Evolutionary conservation across 306 rosid species (phyloP).

Genomic region (Lathyrus sativus): DNA sequence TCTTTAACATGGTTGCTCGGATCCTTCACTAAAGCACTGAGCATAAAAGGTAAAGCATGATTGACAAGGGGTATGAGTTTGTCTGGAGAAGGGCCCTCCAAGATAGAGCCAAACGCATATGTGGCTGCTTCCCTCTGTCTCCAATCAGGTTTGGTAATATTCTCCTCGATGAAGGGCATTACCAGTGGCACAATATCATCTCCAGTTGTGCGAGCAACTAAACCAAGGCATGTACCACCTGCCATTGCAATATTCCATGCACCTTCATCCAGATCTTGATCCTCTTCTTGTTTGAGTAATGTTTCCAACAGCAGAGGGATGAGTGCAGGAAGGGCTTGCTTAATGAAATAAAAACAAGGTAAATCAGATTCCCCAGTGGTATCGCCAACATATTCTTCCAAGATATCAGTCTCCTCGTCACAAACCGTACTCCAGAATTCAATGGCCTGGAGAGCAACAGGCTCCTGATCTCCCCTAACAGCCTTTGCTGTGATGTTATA

Average conservation of each 20-base stretch:
- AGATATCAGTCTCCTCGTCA: conserved; percentile 86
- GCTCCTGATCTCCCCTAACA: conserved; percentile 78
- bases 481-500: conserved; percentile 81
- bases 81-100: conserved; percentile 89
- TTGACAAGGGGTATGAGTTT: conserved; percentile 73
- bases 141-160: conserved; percentile 86
- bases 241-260: conserved; percentile 99
- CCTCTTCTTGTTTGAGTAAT: conserved; percentile 92
- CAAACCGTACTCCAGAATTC: conserved; percentile 96
- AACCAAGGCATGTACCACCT: conserved; percentile 91
- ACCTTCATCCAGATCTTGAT: conserved; percentile 95
- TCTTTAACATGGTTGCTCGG: conserved; percentile 90
- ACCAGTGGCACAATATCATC: conserved; percentile 83
- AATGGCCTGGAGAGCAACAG: conserved; percentile 93
- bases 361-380: conserved; percentile 68
- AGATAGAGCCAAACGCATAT: conserved; percentile 91
- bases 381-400: conserved; percentile 72
- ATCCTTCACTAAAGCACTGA: conserved; percentile 71
- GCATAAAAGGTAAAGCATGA: conserved; percentile 75
- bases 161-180: conserved; percentile 87
- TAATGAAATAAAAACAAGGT: conserved; percentile 85
- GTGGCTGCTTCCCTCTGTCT: conserved; percentile 94
- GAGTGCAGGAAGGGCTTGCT: conserved; percentile 90
- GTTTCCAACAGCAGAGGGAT: conserved; percentile 86
- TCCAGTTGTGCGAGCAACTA: conserved; percentile 89